Percentiles rank a stretch among this genome's conserved stretches.
Conservation (phyloP, 306 rosid species). For the Crataegus laevigata region DNA sequence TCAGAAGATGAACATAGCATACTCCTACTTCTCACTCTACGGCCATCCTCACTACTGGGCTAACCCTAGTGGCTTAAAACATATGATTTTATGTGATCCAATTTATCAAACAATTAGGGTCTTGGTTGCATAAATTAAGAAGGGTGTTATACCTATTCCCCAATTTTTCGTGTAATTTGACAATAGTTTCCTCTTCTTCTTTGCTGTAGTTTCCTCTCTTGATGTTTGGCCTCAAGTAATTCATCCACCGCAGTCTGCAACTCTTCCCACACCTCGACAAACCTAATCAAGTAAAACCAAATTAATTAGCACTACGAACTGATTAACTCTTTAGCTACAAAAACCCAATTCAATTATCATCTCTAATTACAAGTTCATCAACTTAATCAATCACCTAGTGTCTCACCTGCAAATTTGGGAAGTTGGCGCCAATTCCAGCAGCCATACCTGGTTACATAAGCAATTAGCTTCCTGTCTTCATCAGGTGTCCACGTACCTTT, state of each 20-base stretch:
- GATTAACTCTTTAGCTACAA: neutral
- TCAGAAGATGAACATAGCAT: neutral
- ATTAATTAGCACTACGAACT: neutral
- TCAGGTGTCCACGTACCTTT: slow-evolving; percentile 83
- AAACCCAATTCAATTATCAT: neutral
- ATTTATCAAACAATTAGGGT: too few species aligned
- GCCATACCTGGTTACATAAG: slow-evolving; percentile 76
- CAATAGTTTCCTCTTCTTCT: slow-evolving; percentile 52
- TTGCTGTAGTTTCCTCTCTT: slow-evolving; percentile 50
- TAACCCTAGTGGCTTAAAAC: neutral
- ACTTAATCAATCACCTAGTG: neutral
- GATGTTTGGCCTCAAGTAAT: slow-evolving; percentile 47
- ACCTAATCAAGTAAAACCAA: slow-evolving; percentile 17
- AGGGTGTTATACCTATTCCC: slow-evolving; percentile 41
- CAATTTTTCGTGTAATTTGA: slow-evolving; percentile 23
- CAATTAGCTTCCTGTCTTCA: slow-evolving; percentile 63
- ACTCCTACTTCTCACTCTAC: neutral
- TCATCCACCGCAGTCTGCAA: slow-evolving; percentile 68
- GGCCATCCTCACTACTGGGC: neutral
- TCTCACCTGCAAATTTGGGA: slow-evolving; percentile 75
- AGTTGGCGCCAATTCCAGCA: slow-evolving; percentile 93
- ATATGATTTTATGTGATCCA: neutral
- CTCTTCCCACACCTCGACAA: slow-evolving; percentile 62
- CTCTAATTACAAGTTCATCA: neutral
- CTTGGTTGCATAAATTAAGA: neutral